Base-by-base conservation (phyloP, 345 rosid species). In the Hibiscus mutabilis region DNA sequence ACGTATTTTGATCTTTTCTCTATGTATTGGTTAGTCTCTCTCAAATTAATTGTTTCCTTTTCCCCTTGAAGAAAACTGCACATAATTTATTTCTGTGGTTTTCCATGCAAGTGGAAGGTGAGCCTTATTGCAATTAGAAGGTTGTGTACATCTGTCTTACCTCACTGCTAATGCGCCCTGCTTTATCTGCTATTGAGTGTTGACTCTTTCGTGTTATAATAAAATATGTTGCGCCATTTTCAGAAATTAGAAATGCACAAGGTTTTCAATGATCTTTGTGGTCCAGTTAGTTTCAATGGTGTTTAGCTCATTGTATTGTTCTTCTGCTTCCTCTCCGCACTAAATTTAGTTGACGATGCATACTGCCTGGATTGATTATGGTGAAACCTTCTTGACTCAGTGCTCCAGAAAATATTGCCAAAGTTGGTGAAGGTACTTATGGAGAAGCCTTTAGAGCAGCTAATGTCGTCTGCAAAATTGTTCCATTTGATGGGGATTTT, bases 381-480 rank as follows among this genome's bases (percentile, higher is more conserved):
- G 16, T 71, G 51, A 25, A 65, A 70, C 66, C 69, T 74, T 73
- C 56, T 78, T 74, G 53, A 31, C 49, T 35, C 87, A 95, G 98
- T 86, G 84, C 82, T 62, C 92, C 92, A 22, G 73, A 86, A 76
- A 76, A 73, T 79, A 86, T 95, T 74, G 73, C 69, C 75, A 95
- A 95, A 86, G 78, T 95, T 75, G 99, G 99, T 60, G 99, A 95
- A 86, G 99, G 99, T 66, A 95, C 98, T 53, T 95, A 77, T 75
- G 99, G 99, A 75, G 99, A 95, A 82, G 99, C 96, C 76, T 92
- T 90, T 70, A 79, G 76, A 61, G 91, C 87, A 58, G 99, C 97
- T 21, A 74, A 78, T 69, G 82, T 80, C 68, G 99, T 95, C 33
- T 95, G 99, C 80, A 95, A 95, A 85, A 82, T 95, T 77, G 99